Percentiles rank a stretch among this genome's conserved stretches.
Conservation (phyloP, 2,329 filamentous ascomycete genomes). For the Thelonectria discophora region DNA sequence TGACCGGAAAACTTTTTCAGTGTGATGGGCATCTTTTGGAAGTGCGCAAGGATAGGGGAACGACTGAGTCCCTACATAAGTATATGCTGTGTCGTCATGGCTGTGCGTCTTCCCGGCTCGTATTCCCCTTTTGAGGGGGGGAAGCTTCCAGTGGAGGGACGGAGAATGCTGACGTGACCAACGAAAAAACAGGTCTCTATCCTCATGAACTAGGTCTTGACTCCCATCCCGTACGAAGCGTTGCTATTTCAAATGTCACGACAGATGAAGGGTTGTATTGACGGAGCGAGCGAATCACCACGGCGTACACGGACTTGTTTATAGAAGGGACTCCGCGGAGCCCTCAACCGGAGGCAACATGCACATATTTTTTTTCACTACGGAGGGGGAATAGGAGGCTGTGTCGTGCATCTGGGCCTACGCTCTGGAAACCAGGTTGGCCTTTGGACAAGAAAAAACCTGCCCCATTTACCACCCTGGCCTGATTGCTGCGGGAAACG, state of each 20-base stretch:
- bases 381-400: not conserved
- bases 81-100: slow-evolving; percentile 93
- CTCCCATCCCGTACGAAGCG: slow-evolving; percentile 28
- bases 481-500: slow-evolving; percentile 1
- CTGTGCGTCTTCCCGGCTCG: slow-evolving; percentile 63
- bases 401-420: not conserved
- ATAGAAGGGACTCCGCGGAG: slow-evolving; percentile 3
- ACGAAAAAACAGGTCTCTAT: slow-evolving; percentile 47
- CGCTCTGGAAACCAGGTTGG: not conserved
- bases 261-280: slow-evolving; percentile 33
- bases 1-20: slow-evolving; percentile 51
- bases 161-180: slow-evolving; percentile 16
- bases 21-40: slow-evolving; percentile 91
- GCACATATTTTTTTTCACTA: not conserved
- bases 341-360: not conserved
- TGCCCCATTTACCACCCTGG: not conserved
- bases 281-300: slow-evolving; percentile 13
- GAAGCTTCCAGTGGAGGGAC: not conserved
- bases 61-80: slow-evolving; percentile 94
- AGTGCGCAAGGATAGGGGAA: slow-evolving; percentile 91
- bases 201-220: slow-evolving; percentile 48
- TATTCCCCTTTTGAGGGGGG: not conserved
- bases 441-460: not conserved
- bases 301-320: slow-evolving; percentile 22
- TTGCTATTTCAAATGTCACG: slow-evolving; percentile 34